phyloP scores from a whole-genome alignment of 139 green algal genomes.

The Diplosphaera chodatii region DNA sequence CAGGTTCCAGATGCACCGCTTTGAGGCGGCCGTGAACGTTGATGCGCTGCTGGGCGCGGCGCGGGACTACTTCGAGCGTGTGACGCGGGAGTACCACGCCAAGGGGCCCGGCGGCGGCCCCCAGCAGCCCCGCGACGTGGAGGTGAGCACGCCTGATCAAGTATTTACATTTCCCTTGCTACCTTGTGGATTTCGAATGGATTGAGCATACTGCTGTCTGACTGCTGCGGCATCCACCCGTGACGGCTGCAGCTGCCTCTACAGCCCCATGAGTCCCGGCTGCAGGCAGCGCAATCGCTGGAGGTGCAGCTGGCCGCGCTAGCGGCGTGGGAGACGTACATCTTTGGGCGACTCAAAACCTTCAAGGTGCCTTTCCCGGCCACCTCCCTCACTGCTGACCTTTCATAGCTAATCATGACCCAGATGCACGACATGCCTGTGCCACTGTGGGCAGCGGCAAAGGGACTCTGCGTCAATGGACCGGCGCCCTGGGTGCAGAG shows the following conservation, averaged over 20 bases:
- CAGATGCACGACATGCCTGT: no score
- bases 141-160: not conserved
- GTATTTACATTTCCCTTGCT: no score
- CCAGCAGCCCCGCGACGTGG: not conserved
- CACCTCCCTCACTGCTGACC: not conserved
- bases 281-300: constrained; percentile 25
- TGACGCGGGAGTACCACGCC: constrained; percentile 44
- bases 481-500: constrained; percentile 3
- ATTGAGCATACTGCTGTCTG: no score
- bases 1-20: constrained; percentile 27
- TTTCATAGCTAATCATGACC: no score
- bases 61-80: constrained; percentile 53
- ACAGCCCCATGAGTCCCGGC: no score
- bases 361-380: constrained; percentile 47
- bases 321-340: constrained; percentile 51
- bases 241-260: no score
- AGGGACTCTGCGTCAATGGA: not conserved
- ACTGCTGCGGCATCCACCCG: no score
- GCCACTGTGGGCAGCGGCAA: no score
- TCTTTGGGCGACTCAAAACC: constrained; percentile 30
- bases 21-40: constrained; percentile 40
- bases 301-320: constrained; percentile 60
- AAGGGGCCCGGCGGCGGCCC: constrained; percentile 21
- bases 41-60: constrained; percentile 48
- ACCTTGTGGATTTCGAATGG: no score